Evolutionary conservation across 352 stramenopile species (phyloP).

Genomic region (Proteromonas lacertae): DNA sequence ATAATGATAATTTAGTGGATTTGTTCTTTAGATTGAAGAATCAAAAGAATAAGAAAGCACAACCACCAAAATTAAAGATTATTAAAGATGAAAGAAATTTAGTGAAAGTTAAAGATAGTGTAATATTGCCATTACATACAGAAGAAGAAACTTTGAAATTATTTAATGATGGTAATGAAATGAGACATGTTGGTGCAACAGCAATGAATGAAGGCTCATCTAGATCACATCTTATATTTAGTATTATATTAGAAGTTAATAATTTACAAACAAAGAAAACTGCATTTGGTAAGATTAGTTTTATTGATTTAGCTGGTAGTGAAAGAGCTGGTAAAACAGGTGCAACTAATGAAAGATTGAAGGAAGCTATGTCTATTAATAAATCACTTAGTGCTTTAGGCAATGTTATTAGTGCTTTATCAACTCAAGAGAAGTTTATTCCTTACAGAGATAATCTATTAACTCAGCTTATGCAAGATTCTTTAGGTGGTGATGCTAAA

Average conservation of each 20-base stretch:
- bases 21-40: slow-evolving; percentile 37
- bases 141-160: slow-evolving; percentile 32
- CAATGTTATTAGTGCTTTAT: slow-evolving; percentile 48
- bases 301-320: slow-evolving; percentile 15
- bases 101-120: slow-evolving; percentile 44
- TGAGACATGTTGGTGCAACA: slow-evolving; percentile 42
- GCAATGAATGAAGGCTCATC: slow-evolving; percentile 62
- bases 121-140: slow-evolving; percentile 25
- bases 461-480: slow-evolving; percentile 31
- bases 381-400: slow-evolving; percentile 41
- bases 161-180: slow-evolving; percentile 41
- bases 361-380: slow-evolving; percentile 54
- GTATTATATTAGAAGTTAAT: slow-evolving; percentile 36
- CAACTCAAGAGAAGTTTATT: slow-evolving; percentile 39
- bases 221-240: slow-evolving; percentile 48
- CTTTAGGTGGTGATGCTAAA: slow-evolving; percentile 16
- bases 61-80: slow-evolving; percentile 44
- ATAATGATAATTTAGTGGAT: slow-evolving; percentile 48
- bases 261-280: slow-evolving; percentile 36
- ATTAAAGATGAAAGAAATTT: slow-evolving; percentile 45
- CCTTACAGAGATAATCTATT: slow-evolving; percentile 47
- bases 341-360: slow-evolving; percentile 4
- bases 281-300: slow-evolving; percentile 13
- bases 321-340: slow-evolving; percentile 2
- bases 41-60: slow-evolving; percentile 6